phyloP scores from a whole-genome alignment of 257 asterid genomes.

The Leptodermis oblonga region DNA sequence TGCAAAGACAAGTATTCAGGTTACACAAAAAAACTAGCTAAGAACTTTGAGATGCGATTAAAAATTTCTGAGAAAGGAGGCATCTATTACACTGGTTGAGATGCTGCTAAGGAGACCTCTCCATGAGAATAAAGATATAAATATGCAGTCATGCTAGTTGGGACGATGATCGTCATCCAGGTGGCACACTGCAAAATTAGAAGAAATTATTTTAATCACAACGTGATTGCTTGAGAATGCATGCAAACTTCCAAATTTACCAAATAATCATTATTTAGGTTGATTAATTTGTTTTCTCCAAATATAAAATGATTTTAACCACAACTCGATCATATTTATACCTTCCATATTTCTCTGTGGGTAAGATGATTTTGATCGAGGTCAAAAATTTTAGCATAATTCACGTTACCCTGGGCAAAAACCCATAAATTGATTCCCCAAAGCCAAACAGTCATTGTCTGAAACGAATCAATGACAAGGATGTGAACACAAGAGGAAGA shows the following conservation, averaged over 20 bases:
- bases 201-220: conserved; percentile 11
- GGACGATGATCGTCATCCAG: conserved; percentile 97
- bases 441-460: conserved; percentile 97
- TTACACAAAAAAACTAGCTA: not conserved
- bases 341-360: conserved; percentile 98
- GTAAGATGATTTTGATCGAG: conserved; percentile 89
- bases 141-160: conserved; percentile 98
- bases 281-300: not conserved
- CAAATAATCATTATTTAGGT: not conserved
- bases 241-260: not conserved
- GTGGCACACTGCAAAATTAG: conserved; percentile 74
- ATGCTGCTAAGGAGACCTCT: conserved; percentile 94
- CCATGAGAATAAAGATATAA: conserved; percentile 97
- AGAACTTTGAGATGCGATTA: not conserved
- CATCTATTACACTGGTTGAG: conserved; percentile 99
- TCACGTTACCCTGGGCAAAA: conserved; percentile 68
- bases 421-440: conserved; percentile 98
- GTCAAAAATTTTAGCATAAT: conserved; percentile 83
- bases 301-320: not conserved
- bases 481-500: conserved; percentile 7
- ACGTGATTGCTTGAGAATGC: not conserved
- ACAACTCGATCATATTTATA: conserved; percentile 15
- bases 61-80: conserved; percentile 44
- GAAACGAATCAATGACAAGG: conserved; percentile 34
- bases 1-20: not conserved